phyloP scores from a whole-genome alignment of 2,329 filamentous ascomycete species.

The Colletotrichum gigasporum region DNA sequence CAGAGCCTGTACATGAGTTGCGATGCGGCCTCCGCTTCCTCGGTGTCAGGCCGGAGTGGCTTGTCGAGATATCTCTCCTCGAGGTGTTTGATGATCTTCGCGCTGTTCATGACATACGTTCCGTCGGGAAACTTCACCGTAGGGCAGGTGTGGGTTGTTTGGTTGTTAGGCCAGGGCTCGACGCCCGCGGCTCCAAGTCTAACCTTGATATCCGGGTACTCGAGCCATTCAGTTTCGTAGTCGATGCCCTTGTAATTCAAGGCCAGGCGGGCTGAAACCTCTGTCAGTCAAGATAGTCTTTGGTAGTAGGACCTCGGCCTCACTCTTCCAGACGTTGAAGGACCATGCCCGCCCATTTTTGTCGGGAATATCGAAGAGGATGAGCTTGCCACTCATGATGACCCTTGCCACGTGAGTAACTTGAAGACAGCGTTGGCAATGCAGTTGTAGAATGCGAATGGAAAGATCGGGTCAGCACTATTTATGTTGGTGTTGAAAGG shows the following conservation, averaged over 20 bases:
- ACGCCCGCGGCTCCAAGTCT: slow-evolving; percentile 57
- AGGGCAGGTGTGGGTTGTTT: slow-evolving; percentile 59
- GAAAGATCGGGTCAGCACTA: too few species aligned
- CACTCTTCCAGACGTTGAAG: slow-evolving; percentile 77
- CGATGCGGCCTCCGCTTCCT: slow-evolving; percentile 55
- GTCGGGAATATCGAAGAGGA: slow-evolving; percentile 69
- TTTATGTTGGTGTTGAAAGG: too few species aligned
- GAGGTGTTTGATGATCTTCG: slow-evolving; percentile 65
- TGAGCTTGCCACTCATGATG: too few species aligned
- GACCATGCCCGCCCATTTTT: slow-evolving; percentile 64
- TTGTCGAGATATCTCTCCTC: slow-evolving; percentile 68
- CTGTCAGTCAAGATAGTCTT: not conserved
- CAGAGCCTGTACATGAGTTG: slow-evolving; percentile 46
- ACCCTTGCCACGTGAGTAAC: too few species aligned
- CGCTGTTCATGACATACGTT: slow-evolving; percentile 72
- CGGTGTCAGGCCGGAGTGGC: slow-evolving; percentile 65
- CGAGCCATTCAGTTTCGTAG: slow-evolving; percentile 75
- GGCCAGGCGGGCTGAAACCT: slow-evolving; percentile 63
- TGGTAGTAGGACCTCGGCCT: not conserved
- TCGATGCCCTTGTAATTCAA: slow-evolving; percentile 75
- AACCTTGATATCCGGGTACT: slow-evolving; percentile 72
- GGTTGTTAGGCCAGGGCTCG: slow-evolving; percentile 53
- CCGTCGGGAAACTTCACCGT: slow-evolving; percentile 64
- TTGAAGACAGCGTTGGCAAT: too few species aligned
- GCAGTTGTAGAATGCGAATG: too few species aligned